These are phyloP conservation scores for Aspergillus sp. DNA, from an alignment of 2,329 filamentous ascomycete genomes.

Conservation along the genomic window DNA sequence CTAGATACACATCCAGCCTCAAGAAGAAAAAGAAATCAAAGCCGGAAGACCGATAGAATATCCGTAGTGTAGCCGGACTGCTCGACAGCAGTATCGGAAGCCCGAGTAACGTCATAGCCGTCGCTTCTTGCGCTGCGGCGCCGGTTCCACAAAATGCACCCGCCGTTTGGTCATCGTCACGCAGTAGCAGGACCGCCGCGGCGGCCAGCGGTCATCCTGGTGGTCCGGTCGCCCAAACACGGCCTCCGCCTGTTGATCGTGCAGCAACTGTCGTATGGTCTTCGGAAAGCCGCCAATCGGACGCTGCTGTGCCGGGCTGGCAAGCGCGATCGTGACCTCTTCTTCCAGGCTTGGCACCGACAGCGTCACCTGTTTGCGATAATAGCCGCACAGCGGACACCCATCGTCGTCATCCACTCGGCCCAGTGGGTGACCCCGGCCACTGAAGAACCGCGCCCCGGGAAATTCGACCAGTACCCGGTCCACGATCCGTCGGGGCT, in stretches of 20 bases:
- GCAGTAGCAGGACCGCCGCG: conserved; percentile 15
- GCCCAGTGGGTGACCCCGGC: conserved; percentile 3
- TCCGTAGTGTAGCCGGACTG: not conserved
- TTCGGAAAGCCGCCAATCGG: conserved; percentile 19
- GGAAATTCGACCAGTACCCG: not conserved
- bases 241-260: conserved; percentile 15
- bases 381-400: conserved; percentile 20
- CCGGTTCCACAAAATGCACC: conserved; percentile 14
- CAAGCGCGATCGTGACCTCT: conserved; percentile 11
- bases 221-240: conserved; percentile 20
- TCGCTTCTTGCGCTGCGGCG: conserved; percentile 4
- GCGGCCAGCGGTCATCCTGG: conserved; percentile 14
- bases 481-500: not conserved
- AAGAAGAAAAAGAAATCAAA: not conserved
- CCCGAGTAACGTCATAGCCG: conserved; percentile 3
- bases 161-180: conserved; percentile 7
- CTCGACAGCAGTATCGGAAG: not conserved
- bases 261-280: conserved; percentile 12
- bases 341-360: conserved; percentile 13
- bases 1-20: not conserved
- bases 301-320: not conserved
- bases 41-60: not conserved
- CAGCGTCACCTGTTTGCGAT: conserved; percentile 5
- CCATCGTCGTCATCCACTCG: conserved; percentile 12
- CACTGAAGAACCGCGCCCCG: not conserved